A percentile compares a stretch with the other conserved stretches of the same genome.
These are phyloP conservation scores for Boletus reticuloceps DNA, from an alignment of 768 basidiomycete genomes.

Conservation along the genomic window DNA sequence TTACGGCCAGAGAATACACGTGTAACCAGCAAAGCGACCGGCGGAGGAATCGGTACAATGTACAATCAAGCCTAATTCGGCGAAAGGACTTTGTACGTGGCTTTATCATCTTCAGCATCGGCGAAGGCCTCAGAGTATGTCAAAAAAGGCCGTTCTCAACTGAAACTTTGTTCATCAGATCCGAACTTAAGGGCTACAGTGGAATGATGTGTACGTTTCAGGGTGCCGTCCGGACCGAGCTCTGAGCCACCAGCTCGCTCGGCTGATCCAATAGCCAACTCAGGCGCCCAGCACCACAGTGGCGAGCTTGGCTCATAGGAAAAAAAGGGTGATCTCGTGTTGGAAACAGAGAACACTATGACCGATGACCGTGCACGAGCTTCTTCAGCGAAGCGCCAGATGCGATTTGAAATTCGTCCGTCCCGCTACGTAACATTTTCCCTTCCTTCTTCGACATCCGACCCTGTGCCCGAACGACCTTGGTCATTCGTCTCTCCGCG, in stretches of 20 bases:
- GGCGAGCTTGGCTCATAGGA: not conserved
- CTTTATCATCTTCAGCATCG: not conserved
- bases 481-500: slow-evolving; percentile 83
- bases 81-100: no score
- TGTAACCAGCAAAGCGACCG: no score
- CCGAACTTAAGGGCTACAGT: not conserved
- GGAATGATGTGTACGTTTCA: not conserved
- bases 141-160: not conserved
- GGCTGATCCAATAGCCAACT: not conserved
- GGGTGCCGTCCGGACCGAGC: not conserved
- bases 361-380: slow-evolving; percentile 37
- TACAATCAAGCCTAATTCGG: no score
- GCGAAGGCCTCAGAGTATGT: not conserved
- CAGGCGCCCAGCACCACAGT: not conserved
- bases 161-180: not conserved
- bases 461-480: slow-evolving; percentile 80
- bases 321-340: not conserved
- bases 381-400: slow-evolving; percentile 61
- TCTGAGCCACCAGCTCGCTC: not conserved
- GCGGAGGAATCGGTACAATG: no score
- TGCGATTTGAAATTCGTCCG: slow-evolving; percentile 78
- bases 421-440: slow-evolving; percentile 62
- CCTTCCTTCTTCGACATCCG: slow-evolving; percentile 79
- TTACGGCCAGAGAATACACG: no score
- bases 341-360: slow-evolving; percentile 2